Evolutionary conservation across 768 basidiomycete species (phyloP).

Genomic region (Leccinum sublutescens): DNA sequence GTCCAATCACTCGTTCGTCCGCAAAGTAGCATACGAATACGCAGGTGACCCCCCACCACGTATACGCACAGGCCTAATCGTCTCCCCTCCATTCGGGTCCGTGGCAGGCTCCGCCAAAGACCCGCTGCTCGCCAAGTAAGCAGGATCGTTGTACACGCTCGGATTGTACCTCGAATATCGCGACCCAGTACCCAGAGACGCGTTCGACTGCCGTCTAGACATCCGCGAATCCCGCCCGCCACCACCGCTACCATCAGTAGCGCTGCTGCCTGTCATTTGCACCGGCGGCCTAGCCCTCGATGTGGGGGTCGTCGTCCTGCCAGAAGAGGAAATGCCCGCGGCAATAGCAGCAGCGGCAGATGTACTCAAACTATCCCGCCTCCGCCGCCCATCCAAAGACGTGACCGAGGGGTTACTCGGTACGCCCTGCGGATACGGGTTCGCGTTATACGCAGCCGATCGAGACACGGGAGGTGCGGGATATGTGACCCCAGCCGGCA

Average conservation of each 20-base stretch:
- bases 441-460: conserved; percentile 12
- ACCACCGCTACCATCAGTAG: conserved; percentile 7
- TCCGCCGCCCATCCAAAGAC: conserved; percentile 23
- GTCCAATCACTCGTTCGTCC: conserved; percentile 13
- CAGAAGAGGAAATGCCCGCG: background rate
- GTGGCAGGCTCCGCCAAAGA: conserved; percentile 28
- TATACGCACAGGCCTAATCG: conserved; percentile 19
- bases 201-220: conserved; percentile 24
- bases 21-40: conserved; percentile 17
- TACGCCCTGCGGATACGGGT: background rate
- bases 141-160: conserved; percentile 26
- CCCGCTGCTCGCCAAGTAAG: conserved; percentile 26
- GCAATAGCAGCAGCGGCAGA: conserved; percentile 13
- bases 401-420: conserved; percentile 22
- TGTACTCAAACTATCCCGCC: conserved; percentile 22
- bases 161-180: conserved; percentile 23
- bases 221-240: conserved; percentile 6
- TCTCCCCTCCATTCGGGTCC: conserved; percentile 21
- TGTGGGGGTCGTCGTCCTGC: conserved; percentile 13
- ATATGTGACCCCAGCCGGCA: conserved; percentile 26
- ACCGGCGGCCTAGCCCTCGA: conserved; percentile 12
- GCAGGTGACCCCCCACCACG: conserved; percentile 17
- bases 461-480: conserved; percentile 31
- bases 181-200: conserved; percentile 21
- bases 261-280: conserved; percentile 6